Base-by-base conservation (phyloP, 148 eudicot genomes). In the Chenopodium formosanum region DNA sequence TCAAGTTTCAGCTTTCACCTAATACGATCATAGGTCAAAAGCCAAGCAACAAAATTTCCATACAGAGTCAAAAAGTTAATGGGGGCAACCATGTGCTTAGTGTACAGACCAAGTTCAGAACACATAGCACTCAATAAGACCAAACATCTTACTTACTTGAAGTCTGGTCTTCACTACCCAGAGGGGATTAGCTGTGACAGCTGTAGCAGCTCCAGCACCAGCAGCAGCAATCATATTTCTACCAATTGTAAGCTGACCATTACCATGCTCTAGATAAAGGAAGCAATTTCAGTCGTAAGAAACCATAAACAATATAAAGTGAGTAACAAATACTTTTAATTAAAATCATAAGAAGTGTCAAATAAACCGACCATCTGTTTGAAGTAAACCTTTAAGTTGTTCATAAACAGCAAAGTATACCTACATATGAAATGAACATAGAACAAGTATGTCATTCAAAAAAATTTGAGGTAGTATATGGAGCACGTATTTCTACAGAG, bases 81-180 rank as follows among this genome's bases (percentile, higher is more conserved):
- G 52, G 44, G 68, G 1, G 20, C 20, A 13, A 70, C 6, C 48
- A 52, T 70, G 32, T 69, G 47, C 73, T 32, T 11, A 31, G 34
- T 9, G 17, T 2, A 32, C 9, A 7, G 10, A 40, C 23, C 27
- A 62, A n/a, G 79, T 19, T 69, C 34, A 68, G 10, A 17, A 78
- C 14, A 4, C 64, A 29, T 77, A 46, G 20, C 46, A 62, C 14
- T 46, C 58, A 29, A 72, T 23, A 70, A 62, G 63, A 80, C 70
- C 4, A 50, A 83, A 10, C 23, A 81, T 53, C 31, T 46, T 84
- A 89, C 96, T 90, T 86, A 95, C 98, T 89, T 95, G 98, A 76
- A 95, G 96, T 78, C 98, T 88, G 78, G 98, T 95, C 93, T 95
- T 95, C 74, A 95, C 98, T 85, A 95, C 98, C 98, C 98, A 95